A percentile compares a stretch with the other conserved stretches of the same genome.
phyloP scores from a whole-genome alignment of 1,139 yeast genomes.

The Protomyces arabidopsidicola region DNA sequence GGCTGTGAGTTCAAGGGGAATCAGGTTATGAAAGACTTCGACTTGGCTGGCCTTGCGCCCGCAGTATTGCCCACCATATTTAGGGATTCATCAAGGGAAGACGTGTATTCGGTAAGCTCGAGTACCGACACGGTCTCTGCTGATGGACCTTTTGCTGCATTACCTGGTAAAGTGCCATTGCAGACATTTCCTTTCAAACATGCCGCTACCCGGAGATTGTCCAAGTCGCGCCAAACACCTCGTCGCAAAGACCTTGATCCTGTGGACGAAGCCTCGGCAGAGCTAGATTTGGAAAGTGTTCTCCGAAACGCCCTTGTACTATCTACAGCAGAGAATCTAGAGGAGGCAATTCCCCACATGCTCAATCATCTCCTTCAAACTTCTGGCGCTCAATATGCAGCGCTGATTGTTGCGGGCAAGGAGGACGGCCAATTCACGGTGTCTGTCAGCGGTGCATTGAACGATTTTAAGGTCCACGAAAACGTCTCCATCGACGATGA shows the following conservation, averaged over 20 bases:
- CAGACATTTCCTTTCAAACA: background rate
- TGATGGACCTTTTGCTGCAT: background rate
- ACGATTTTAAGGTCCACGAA: constrained; percentile 20
- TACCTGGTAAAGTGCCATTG: background rate
- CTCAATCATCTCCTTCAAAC: constrained; percentile 32
- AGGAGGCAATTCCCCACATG: constrained; percentile 28
- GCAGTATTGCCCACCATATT: background rate
- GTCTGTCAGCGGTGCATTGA: constrained; percentile 31
- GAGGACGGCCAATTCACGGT: constrained; percentile 29
- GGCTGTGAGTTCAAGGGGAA: constrained; percentile 1
- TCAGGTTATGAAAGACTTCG: background rate
- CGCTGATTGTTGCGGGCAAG: constrained; percentile 28
- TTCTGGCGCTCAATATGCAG: constrained; percentile 33
- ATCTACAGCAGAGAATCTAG: background rate
- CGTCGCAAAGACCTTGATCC: background rate
- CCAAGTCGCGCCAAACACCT: background rate
- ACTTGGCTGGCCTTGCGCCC: background rate
- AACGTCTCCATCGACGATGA: constrained; percentile 21
- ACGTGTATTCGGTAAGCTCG: background rate
- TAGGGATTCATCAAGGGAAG: background rate
- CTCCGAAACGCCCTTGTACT: constrained; percentile 12
- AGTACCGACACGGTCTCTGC: background rate
- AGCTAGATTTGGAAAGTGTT: constrained; percentile 7
- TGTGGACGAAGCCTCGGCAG: background rate
- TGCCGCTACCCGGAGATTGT: background rate